Evolutionary conservation across 78 protist genomes (phyloP).

Genomic region (Chrysochromulina tobinii): DNA sequence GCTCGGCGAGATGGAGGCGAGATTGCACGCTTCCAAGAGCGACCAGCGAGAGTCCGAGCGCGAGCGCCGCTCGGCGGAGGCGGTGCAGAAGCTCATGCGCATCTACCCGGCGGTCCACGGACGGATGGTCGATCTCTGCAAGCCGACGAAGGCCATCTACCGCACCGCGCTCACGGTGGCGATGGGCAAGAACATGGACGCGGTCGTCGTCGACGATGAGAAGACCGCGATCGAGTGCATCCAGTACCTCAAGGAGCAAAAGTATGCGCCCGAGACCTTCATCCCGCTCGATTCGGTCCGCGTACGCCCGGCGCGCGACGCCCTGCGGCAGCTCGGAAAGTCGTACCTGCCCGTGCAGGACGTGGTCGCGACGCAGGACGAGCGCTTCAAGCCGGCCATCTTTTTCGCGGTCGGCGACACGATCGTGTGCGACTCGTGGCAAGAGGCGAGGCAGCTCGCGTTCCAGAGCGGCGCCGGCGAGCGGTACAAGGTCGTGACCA

Average conservation of each 20-base stretch:
- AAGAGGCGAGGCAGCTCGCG: constrained; percentile 61
- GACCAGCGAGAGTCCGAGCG: constrained; percentile 46
- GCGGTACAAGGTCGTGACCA: constrained; percentile 71
- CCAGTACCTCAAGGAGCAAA: constrained; percentile 79
- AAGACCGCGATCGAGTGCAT: constrained; percentile 58
- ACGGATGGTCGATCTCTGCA: constrained; percentile 74
- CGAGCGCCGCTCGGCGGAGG: constrained; percentile 41
- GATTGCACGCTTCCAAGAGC: constrained; percentile 39
- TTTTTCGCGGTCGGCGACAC: constrained; percentile 87
- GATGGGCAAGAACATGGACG: constrained; percentile 89
- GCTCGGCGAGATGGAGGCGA: not conserved
- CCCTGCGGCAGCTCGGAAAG: constrained; percentile 71
- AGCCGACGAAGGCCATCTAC: constrained; percentile 73
- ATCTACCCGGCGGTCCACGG: constrained; percentile 89
- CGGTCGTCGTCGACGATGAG: constrained; percentile 90
- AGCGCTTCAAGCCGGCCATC: constrained; percentile 69
- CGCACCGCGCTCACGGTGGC: constrained; percentile 82
- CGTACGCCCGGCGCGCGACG: constrained; percentile 49
- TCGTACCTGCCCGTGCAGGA: constrained; percentile 62
- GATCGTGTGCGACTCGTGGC: constrained; percentile 79
- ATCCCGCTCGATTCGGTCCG: constrained; percentile 85
- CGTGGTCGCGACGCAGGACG: constrained; percentile 48
- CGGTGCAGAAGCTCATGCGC: constrained; percentile 52
- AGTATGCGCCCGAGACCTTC: constrained; percentile 79
- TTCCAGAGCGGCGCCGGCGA: not conserved